Conservation (phyloP, 805 yeast genomes). For the Lachancea lanzarotensis region DNA sequence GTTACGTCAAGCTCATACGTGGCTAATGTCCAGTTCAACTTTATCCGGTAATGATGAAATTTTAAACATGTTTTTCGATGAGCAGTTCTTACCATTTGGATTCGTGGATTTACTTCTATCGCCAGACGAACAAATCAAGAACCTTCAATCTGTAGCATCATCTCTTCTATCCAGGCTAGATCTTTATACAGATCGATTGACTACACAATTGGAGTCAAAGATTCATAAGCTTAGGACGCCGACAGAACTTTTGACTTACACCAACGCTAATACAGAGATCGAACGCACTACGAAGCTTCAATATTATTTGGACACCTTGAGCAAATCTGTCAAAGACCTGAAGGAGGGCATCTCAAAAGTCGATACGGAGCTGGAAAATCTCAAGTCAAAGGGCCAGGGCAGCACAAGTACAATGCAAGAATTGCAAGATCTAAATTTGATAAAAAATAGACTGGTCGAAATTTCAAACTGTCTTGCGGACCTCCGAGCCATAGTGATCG, state of each 20-base stretch:
- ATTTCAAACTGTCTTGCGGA: slow-evolving; percentile 44
- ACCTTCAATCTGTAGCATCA: slow-evolving; percentile 44
- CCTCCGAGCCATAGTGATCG: slow-evolving; percentile 35
- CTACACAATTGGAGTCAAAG: slow-evolving; percentile 46
- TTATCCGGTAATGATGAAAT: slow-evolving; percentile 34
- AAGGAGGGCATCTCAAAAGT: slow-evolving; percentile 41
- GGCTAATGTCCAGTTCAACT: neutral
- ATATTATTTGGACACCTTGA: slow-evolving; percentile 56
- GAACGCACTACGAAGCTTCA: slow-evolving; percentile 52
- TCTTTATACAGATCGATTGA: slow-evolving; percentile 52
- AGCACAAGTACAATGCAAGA: slow-evolving; percentile 23
- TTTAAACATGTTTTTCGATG: slow-evolving; percentile 62
- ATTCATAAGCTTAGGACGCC: slow-evolving; percentile 43
- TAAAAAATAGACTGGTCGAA: slow-evolving; percentile 40
- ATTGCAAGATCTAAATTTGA: slow-evolving; percentile 39
- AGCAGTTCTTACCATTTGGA: slow-evolving; percentile 55
- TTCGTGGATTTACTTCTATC: slow-evolving; percentile 58
- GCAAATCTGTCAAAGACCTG: slow-evolving; percentile 51
- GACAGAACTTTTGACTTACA: slow-evolving; percentile 44
- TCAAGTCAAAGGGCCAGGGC: slow-evolving; percentile 16
- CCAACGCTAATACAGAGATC: slow-evolving; percentile 18
- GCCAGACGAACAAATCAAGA: slow-evolving; percentile 31
- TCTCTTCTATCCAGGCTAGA: slow-evolving; percentile 54
- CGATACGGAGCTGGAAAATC: slow-evolving; percentile 23
- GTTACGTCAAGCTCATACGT: neutral